These are phyloP conservation scores for Ceratocystis lukuohia DNA, from an alignment of 2,329 filamentous ascomycete species.

Conservation along the genomic window DNA sequence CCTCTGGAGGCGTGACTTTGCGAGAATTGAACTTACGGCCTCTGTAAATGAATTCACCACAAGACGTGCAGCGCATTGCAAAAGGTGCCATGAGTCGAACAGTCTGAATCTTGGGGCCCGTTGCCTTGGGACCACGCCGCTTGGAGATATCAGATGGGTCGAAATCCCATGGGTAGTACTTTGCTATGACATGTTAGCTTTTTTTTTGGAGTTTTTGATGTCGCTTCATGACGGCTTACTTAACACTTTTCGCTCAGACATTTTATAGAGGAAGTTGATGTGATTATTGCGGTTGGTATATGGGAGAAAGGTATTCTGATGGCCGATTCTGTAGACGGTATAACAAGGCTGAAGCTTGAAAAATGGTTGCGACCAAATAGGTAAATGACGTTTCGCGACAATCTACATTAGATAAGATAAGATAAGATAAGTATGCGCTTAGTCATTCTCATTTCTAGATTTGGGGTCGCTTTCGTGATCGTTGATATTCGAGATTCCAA, in stretches of 20 bases:
- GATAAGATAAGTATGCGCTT: neutral
- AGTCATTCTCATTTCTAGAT: constrained; percentile 6
- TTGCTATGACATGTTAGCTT: constrained; percentile 26
- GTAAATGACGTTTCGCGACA: constrained; percentile 9
- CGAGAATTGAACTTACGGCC: constrained; percentile 90
- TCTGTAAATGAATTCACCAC: constrained; percentile 74
- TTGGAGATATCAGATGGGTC: constrained; percentile 71
- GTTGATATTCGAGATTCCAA: neutral
- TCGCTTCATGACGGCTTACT: constrained; percentile 25
- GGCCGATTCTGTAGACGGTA: neutral
- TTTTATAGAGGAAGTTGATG: constrained; percentile 30
- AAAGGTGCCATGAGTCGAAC: constrained; percentile 64
- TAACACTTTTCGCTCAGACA: constrained; percentile 80
- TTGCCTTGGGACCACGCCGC: constrained; percentile 53
- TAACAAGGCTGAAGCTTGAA: constrained; percentile 7
- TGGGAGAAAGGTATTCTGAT: neutral
- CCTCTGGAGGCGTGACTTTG: constrained; percentile 78
- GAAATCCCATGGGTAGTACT: constrained; percentile 66
- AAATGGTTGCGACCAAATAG: neutral
- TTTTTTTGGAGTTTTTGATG: constrained; percentile 7
- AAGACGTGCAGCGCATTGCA: constrained; percentile 33
- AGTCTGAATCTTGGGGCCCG: constrained; percentile 68
- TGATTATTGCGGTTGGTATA: neutral
- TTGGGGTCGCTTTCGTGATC: neutral
- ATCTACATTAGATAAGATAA: constrained; percentile 6